These are phyloP conservation scores for Podospora didyma DNA, from an alignment of 495 filamentous ascomycete species.

Conservation along the genomic window DNA sequence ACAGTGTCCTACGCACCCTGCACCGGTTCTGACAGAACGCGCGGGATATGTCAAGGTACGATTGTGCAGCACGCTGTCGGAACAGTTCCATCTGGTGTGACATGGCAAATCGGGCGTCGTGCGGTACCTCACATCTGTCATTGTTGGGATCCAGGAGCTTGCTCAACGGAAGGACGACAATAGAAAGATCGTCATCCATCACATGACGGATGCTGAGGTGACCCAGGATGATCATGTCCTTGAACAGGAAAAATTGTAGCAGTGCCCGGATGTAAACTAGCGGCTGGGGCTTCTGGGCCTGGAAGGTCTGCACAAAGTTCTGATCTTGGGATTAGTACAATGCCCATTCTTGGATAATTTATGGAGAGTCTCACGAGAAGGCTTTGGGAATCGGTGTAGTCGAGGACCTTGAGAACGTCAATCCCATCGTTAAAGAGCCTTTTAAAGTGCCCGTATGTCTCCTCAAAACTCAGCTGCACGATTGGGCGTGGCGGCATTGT, in stretches of 20 bases:
- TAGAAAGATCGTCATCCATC: constrained; percentile 73
- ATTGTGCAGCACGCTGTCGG: constrained; percentile 65
- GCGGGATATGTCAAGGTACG: constrained; percentile 77
- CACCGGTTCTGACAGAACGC: constrained; percentile 86
- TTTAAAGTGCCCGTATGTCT: constrained; percentile 66
- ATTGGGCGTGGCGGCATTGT: constrained; percentile 91
- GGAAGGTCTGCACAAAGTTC: constrained; percentile 67
- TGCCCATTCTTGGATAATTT: neutral
- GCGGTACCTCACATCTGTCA: constrained; percentile 70
- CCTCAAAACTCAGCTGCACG: constrained; percentile 66
- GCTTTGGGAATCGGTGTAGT: constrained; percentile 64
- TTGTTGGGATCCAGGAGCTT: constrained; percentile 67
- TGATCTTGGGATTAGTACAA: constrained; percentile 22
- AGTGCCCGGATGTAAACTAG: constrained; percentile 79
- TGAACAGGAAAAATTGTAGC: constrained; percentile 72
- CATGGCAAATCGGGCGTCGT: constrained; percentile 72
- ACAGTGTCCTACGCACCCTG: constrained; percentile 76
- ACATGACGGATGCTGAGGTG: constrained; percentile 65
- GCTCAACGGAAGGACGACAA: constrained; percentile 68
- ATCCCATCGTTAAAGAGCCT: constrained; percentile 68
- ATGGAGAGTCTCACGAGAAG: constrained; percentile 49
- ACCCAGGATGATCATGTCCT: constrained; percentile 62
- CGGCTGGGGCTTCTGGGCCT: constrained; percentile 76
- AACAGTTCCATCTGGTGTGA: constrained; percentile 77
- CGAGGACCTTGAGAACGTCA: constrained; percentile 63